Conservation (phyloP, 441 rosid genomes). For the Adansonia gregorii region DNA sequence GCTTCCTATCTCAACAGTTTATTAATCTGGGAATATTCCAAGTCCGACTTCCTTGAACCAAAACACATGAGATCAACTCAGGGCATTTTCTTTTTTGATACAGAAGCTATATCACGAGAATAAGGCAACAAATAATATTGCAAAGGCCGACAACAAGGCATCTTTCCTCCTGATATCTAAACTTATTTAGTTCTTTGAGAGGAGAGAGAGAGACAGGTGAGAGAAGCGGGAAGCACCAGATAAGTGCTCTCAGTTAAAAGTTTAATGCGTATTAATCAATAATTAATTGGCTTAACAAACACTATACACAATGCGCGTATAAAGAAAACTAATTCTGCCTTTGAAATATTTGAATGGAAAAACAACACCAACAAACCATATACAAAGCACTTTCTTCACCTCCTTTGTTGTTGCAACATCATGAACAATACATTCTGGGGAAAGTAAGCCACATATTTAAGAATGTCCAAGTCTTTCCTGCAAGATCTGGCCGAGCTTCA, state of each 20-base stretch:
- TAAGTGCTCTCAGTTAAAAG: background rate
- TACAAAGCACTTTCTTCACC: slow-evolving; percentile 30
- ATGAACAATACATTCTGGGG: background rate
- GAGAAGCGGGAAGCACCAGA: no score
- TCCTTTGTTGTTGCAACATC: slow-evolving; percentile 18
- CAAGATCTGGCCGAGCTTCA: slow-evolving; percentile 63
- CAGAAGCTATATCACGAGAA: no score
- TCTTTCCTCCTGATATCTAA: no score
- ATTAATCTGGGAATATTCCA: no score
- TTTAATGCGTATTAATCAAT: slow-evolving; percentile 9
- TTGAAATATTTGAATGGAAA: slow-evolving; percentile 21
- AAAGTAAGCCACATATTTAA: slow-evolving; percentile 27
- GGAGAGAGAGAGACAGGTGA: no score
- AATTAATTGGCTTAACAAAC: slow-evolving; percentile 24
- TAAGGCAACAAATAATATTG: no score
- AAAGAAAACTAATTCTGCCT: slow-evolving; percentile 33
- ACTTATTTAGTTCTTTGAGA: no score
- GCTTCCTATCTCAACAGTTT: no score
- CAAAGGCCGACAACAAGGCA: no score
- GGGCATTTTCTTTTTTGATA: no score
- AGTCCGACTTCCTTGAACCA: no score
- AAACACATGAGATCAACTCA: no score
- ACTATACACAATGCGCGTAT: slow-evolving; percentile 37
- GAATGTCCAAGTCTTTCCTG: slow-evolving; percentile 44
- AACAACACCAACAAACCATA: slow-evolving; percentile 23